Conservation (phyloP, 768 basidiomycete species). For the Podaxis pistillaris region DNA sequence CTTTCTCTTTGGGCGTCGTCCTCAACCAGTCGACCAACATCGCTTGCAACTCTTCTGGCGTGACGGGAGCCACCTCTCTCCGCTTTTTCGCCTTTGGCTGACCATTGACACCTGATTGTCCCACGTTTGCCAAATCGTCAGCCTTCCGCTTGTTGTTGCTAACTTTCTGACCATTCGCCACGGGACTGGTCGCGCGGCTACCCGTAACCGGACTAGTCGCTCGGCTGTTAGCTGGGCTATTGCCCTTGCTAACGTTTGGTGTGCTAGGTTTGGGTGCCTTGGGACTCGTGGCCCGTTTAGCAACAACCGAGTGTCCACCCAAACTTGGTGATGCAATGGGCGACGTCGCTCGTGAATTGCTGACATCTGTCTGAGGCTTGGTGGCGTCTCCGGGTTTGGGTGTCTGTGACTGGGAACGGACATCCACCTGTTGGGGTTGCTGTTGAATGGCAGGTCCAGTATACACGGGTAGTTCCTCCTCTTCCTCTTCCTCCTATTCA, state of each 20-base stretch:
- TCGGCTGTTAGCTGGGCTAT: conserved; percentile 43
- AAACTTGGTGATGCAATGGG: conserved; percentile 52
- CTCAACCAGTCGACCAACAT: conserved; percentile 78
- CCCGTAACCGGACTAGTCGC: conserved; percentile 47
- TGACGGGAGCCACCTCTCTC: conserved; percentile 28
- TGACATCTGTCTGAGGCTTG: conserved; percentile 28
- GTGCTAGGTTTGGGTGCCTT: conserved; percentile 8
- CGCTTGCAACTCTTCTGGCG: conserved; percentile 57
- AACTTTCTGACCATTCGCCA: conserved; percentile 27
- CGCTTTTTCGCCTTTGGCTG: conserved; percentile 47
- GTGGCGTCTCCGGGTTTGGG: conserved; percentile 34
- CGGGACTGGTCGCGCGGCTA: conserved; percentile 46
- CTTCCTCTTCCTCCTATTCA: conserved; percentile 66
- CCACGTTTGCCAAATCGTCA: conserved; percentile 31
- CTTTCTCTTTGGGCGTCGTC: conserved; percentile 49
- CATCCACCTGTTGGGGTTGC: conserved; percentile 44
- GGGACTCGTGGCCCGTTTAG: conserved; percentile 83
- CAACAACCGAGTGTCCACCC: conserved; percentile 77
- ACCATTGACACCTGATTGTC: conserved; percentile 17
- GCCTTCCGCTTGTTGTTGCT: conserved; percentile 44
- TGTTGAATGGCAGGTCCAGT: conserved; percentile 45
- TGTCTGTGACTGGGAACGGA: conserved; percentile 42
- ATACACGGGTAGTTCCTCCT: conserved; percentile 51
- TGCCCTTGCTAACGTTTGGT: conserved; percentile 57
- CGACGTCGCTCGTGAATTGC: conserved; percentile 57